Evolutionary conservation across 164 flowering plant genomes (phyloP).

Genomic region (Taxillus chinensis): DNA sequence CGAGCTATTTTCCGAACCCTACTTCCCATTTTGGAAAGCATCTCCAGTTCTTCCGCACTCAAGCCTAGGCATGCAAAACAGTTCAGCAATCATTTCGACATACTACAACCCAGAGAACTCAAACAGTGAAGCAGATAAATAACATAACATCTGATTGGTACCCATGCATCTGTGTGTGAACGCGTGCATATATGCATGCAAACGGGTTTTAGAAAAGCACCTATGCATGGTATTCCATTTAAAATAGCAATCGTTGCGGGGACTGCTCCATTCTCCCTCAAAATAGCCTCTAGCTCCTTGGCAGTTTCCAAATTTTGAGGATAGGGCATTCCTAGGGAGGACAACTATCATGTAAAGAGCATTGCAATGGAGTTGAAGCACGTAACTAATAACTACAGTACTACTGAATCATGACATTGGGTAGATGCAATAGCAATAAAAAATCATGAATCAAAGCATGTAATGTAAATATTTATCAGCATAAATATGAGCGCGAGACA

Average conservation of each 20-base stretch:
- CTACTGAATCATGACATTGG: no score
- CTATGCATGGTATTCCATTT: constrained; percentile 82
- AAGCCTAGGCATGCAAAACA: constrained; percentile 39
- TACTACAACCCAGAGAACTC: no score
- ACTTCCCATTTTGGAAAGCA: constrained; percentile 63
- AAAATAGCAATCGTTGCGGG: constrained; percentile 91
- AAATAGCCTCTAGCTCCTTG: constrained; percentile 64
- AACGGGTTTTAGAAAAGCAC: constrained; percentile 21
- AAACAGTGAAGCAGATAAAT: no score
- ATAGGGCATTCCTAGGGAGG: constrained; percentile 77
- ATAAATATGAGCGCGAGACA: no score
- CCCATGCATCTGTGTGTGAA: no score
- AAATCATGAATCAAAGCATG: no score
- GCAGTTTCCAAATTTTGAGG: constrained; percentile 84
- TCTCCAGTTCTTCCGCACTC: constrained; percentile 52
- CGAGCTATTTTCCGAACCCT: constrained; percentile 81
- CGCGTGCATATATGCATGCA: no score
- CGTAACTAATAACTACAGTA: no score
- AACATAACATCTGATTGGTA: no score
- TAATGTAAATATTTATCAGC: no score
- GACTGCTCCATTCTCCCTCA: constrained; percentile 79
- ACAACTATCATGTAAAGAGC: not conserved
- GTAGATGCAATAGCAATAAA: no score
- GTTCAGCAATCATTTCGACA: no score
- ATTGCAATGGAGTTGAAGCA: not conserved